Percentiles rank a stretch among this genome's conserved stretches.
phyloP scores from a whole-genome alignment of 2,329 filamentous ascomycete genomes.

The Apiospora sp. region DNA sequence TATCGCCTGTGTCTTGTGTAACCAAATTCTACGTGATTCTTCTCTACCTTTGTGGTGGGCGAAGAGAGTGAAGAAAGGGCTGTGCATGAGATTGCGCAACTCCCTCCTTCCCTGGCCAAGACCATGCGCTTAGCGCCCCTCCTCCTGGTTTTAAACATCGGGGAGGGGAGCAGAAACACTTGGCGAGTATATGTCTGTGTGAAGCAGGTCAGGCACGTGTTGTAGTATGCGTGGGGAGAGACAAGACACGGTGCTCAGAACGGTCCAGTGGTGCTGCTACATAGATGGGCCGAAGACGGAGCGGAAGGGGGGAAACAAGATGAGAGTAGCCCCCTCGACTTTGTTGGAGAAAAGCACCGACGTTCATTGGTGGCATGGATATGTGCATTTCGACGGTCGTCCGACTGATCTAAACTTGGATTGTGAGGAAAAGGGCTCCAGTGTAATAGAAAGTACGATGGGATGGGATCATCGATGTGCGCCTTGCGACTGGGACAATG shows the following conservation, averaged over 20 bases:
- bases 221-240: slow-evolving; percentile 1
- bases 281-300: slow-evolving; percentile 14
- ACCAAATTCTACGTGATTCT: not conserved
- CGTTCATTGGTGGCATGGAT: slow-evolving; percentile 10
- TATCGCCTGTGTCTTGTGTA: not conserved
- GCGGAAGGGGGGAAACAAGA: not conserved
- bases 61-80: no score
- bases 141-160: not conserved
- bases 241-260: slow-evolving; percentile 13
- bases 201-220: slow-evolving; percentile 13
- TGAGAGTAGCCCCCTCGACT: not conserved
- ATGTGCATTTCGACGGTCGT: not conserved
- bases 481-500: slow-evolving; percentile 20
- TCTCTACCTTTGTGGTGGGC: not conserved
- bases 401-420: slow-evolving; percentile 21
- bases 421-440: not conserved
- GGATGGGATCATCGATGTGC: slow-evolving; percentile 21
- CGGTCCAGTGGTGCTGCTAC: slow-evolving; percentile 2
- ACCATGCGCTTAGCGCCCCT: slow-evolving; percentile 12
- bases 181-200: slow-evolving; percentile 19
- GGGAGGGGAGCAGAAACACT: not conserved
- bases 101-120: not conserved
- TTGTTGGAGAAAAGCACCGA: slow-evolving; percentile 10
- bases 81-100: slow-evolving; percentile 8
- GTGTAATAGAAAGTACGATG: slow-evolving; percentile 17